Evolutionary conservation across 768 basidiomycete species (phyloP), one percentile per base, ranked within the genome.

Genomic region (Leccinum obscurum): DNA sequence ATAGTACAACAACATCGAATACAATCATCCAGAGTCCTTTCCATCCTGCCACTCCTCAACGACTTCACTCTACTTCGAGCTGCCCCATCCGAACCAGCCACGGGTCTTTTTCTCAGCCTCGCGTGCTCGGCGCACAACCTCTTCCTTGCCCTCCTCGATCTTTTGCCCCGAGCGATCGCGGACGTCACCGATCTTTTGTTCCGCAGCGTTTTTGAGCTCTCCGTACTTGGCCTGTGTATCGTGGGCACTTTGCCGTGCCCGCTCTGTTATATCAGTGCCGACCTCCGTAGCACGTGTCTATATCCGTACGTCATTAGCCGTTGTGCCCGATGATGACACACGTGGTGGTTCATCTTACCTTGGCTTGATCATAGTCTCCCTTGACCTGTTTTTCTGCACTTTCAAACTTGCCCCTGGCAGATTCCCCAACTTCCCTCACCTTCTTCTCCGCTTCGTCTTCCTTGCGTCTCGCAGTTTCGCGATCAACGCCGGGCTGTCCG

Each of bases 41-140:
- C 8, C 30, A 9, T n/a, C 41, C 17, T 39, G 8, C 30, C 2
- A 32, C n/a, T n/a, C 6, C 17, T 30, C 17, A 13, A 20, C 52
- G 6, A 39, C 26, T 41, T 22, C 39, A 28, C 26, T n/a, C 66
- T 34, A 70, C 60, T 77, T 70, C 35, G 65, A 65, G 53, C 75
- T 64, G 24, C 77, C 78, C 67, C 77, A 78, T 14, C 77, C 72
- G 26, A 80, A 79, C 76, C 77, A 77, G 52, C 72, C 66, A 41
- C 76, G 74, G 4, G 70, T 49, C 11, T 71, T 68, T 17, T 64
- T 61, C 59, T 73, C 66, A 13, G 64, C 72, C 20, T 64, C 63
- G 35, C 56, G 65, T 14, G 63, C 67, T 37, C 62, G 71, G 54
- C 69, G 69, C 3, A 51, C 56, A 22, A 61, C 61, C 10, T 62